These are phyloP conservation scores for Phaffomyces antillensis DNA, from an alignment of 805 yeast genomes.

Conservation along the genomic window DNA sequence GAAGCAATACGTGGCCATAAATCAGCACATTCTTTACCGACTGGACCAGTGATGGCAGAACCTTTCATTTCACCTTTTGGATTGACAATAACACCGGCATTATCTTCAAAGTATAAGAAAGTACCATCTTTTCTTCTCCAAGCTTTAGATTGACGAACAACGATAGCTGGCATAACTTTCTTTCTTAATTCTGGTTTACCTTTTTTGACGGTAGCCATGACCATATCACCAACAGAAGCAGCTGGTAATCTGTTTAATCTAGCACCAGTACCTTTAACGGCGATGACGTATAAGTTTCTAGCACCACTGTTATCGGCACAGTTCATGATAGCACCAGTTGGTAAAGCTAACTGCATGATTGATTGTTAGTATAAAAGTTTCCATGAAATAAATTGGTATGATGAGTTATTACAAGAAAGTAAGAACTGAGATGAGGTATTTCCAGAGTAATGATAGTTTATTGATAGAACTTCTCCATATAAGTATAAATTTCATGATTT, in stretches of 20 bases:
- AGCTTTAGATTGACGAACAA: conserved; percentile 97
- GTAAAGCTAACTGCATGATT: conserved; percentile 81
- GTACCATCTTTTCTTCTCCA: conserved; percentile 99
- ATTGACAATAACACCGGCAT: conserved; percentile 99
- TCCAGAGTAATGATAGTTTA: no score
- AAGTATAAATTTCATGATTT: no score
- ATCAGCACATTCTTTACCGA: conserved; percentile 99
- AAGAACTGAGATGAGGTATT: conserved; percentile 1
- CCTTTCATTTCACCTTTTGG: conserved; percentile 99
- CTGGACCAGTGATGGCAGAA: conserved; percentile 99
- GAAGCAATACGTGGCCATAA: conserved; percentile 99
- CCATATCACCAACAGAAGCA: conserved; percentile 99
- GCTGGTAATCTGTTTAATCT: conserved; percentile 99
- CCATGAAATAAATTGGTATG: neutral
- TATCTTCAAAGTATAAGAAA: conserved; percentile 98
- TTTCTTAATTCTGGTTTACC: conserved; percentile 99
- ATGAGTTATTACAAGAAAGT: neutral
- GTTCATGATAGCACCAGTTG: conserved; percentile 99
- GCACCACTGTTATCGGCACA: conserved; percentile 99
- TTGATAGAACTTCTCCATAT: no score
- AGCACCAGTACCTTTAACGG: conserved; percentile 99
- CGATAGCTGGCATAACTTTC: conserved; percentile 99
- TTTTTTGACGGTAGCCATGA: conserved; percentile 99
- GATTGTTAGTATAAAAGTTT: conserved; percentile 9
- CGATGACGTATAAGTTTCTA: conserved; percentile 95